These are phyloP conservation scores for Suillus tomentosus DNA, from an alignment of 768 basidiomycete genomes.

Conservation along the genomic window DNA sequence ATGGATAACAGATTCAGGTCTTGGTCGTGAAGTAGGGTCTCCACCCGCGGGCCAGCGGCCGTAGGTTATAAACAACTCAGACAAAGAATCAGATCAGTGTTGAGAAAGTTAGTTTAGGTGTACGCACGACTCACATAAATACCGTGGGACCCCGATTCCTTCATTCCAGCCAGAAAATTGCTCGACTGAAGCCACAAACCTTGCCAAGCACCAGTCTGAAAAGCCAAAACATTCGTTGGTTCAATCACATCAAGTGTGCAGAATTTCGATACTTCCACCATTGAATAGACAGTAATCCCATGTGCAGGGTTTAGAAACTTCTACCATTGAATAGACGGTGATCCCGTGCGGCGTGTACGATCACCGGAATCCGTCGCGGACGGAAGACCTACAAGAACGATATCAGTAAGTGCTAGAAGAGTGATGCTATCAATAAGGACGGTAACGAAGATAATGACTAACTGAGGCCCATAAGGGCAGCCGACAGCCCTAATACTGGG, in stretches of 20 bases:
- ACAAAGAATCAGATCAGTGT: too few species aligned
- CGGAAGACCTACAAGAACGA: background rate
- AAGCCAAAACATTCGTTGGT: conserved; percentile 71
- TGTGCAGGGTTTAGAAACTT: conserved; percentile 23
- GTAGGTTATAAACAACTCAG: too few species aligned
- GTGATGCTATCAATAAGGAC: background rate
- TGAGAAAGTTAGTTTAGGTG: too few species aligned
- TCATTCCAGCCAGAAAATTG: background rate
- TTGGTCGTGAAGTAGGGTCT: background rate
- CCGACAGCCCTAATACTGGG: conserved; percentile 21
- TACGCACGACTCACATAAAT: background rate
- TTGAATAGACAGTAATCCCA: conserved; percentile 49
- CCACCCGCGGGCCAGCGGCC: background rate
- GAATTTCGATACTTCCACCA: conserved; percentile 39
- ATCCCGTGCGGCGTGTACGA: conserved; percentile 24
- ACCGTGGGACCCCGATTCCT: background rate
- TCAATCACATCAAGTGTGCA: conserved; percentile 63
- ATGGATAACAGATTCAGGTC: background rate
- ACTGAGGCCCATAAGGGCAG: conserved; percentile 29
- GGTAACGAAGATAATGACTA: conserved; percentile 15
- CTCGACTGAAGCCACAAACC: conserved; percentile 36
- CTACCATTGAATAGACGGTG: too few species aligned
- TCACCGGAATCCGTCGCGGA: conserved; percentile 38
- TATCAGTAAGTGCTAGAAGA: conserved; percentile 57
- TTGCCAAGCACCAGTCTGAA: conserved; percentile 72